Conservation (phyloP, 139 green algal genomes). For the Microglena sp. region DNA sequence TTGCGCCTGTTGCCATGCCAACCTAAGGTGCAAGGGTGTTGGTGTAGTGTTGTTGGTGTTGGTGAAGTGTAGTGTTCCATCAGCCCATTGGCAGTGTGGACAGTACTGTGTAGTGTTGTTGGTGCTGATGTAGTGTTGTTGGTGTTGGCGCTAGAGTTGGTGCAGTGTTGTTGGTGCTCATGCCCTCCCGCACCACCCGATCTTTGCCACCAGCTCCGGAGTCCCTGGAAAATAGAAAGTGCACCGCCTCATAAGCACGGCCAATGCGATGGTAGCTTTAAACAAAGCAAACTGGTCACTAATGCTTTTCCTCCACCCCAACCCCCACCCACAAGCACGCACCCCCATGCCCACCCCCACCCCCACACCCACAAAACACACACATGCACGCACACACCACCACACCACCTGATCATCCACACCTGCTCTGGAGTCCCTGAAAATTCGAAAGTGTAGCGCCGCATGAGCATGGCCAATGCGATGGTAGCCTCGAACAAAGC, state of each 20-base stretch:
- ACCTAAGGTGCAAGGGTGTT: no score
- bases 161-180: no score
- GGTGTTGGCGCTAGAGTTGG: no score
- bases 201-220: conserved; percentile 19
- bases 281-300: conserved; percentile 96
- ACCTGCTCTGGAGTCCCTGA: conserved; percentile 23
- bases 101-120: no score
- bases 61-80: no score
- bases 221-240: conserved; percentile 36
- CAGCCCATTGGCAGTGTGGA: no score
- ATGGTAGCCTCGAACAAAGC: conserved; percentile 80
- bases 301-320: conserved; percentile 90
- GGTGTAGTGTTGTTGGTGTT: no score
- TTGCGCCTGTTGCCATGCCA: conserved; percentile 13
- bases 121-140: no score
- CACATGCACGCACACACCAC: background rate
- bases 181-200: background rate
- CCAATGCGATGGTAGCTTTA: conserved; percentile 68
- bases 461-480: conserved; percentile 74
- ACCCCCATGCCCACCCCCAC: no score
- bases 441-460: conserved; percentile 55
- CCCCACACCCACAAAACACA: no score
- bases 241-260: conserved; percentile 80
- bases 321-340: no score
- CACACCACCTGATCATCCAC: no score